Evolutionary conservation across 1,284 basidiomycete genomes (phyloP).

Genomic region (Trametes polyzona): DNA sequence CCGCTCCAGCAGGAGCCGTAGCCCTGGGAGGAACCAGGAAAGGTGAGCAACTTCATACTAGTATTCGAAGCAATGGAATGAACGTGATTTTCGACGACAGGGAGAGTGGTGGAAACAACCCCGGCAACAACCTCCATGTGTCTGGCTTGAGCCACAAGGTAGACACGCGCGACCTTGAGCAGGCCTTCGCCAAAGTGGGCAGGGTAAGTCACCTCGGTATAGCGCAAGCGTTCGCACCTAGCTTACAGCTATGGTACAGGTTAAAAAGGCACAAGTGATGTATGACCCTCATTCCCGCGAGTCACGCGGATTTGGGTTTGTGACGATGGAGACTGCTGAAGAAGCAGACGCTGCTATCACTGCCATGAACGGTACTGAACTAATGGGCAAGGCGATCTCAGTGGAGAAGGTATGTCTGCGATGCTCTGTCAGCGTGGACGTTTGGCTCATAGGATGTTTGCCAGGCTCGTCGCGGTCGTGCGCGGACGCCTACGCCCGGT

Average conservation of each 20-base stretch:
- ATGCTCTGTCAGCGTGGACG: too few species aligned
- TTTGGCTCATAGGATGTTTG: too few species aligned
- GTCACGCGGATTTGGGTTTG: conserved; percentile 97
- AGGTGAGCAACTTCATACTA: conserved; percentile 40
- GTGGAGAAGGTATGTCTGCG: conserved; percentile 79
- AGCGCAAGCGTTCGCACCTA: neutral
- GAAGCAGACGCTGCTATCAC: conserved; percentile 92
- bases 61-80: neutral
- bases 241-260: conserved; percentile 45
- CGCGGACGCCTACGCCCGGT: conserved; percentile 94
- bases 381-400: conserved; percentile 84
- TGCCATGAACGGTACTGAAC: conserved; percentile 79
- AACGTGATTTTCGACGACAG: conserved; percentile 16
- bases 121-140: conserved; percentile 97
- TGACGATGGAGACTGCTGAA: conserved; percentile 88
- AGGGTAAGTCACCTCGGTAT: conserved; percentile 59
- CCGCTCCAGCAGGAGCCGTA: conserved; percentile 72
- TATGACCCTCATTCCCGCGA: conserved; percentile 96
- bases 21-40: conserved; percentile 58
- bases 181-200: conserved; percentile 87
- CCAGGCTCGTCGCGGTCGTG: conserved; percentile 91
- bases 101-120: conserved; percentile 63
- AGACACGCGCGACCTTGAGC: conserved; percentile 87
- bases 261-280: conserved; percentile 93
- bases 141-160: conserved; percentile 83